Conservation (phyloP, 768 basidiomycete genomes). For the Peribolospora kevripleyi region DNA sequence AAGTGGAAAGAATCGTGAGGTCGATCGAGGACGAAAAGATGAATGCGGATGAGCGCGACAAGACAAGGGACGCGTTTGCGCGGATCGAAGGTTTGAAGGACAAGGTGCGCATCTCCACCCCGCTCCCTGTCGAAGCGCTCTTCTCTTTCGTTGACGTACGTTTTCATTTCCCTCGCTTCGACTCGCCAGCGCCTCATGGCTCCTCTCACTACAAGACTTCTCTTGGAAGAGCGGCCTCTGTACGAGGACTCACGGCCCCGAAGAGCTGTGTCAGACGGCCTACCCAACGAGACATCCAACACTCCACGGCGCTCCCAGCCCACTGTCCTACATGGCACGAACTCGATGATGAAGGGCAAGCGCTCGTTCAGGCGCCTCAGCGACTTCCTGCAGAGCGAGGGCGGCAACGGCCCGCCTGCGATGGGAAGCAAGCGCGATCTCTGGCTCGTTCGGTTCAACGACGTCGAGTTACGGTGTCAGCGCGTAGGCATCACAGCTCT, state of each 20-base stretch:
- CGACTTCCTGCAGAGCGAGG: conserved; percentile 44
- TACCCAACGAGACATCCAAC: too few relatives aligned
- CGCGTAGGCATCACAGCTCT: conserved; percentile 50
- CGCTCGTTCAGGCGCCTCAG: conserved; percentile 70
- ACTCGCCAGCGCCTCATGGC: conserved; percentile 34
- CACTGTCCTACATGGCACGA: too few relatives aligned
- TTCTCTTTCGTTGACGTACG: neutral
- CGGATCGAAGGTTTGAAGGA: conserved; percentile 88
- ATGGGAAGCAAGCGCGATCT: conserved; percentile 53
- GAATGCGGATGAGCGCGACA: conserved; percentile 82
- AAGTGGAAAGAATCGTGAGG: conserved; percentile 85
- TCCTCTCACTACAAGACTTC: conserved; percentile 65
- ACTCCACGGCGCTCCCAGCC: neutral
- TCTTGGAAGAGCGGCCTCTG: conserved; percentile 43
- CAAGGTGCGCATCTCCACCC: conserved; percentile 28
- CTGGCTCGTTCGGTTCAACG: conserved; percentile 89
- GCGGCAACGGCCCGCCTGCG: conserved; percentile 17
- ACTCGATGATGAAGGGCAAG: conserved; percentile 47
- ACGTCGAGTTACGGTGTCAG: conserved; percentile 79
- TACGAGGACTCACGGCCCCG: conserved; percentile 1
- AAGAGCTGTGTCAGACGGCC: neutral
- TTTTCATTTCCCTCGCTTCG: neutral
- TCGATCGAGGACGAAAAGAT: conserved; percentile 97
- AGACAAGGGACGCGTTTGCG: conserved; percentile 81
- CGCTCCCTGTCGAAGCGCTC: neutral